Percentiles rank a stretch among this genome's conserved stretches.
Conservation (phyloP, 2,329 filamentous ascomycete genomes). For the Arthrobotrys entomopaga region DNA sequence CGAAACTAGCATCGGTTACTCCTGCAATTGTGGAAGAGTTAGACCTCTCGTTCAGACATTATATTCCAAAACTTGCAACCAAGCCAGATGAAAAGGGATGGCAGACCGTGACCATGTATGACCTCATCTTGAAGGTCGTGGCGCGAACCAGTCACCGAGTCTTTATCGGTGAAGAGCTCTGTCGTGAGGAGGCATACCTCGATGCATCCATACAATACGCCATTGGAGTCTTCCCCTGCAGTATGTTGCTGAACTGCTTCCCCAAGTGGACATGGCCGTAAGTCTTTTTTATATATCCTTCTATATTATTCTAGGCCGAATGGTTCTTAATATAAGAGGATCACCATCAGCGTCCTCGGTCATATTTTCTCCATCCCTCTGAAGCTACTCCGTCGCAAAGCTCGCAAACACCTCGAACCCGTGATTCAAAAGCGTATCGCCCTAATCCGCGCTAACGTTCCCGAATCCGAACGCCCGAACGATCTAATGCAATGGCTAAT, state of each 20-base stretch:
- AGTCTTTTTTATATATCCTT: constrained; percentile 18
- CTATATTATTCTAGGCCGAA: background rate
- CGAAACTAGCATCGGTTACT: constrained; percentile 42
- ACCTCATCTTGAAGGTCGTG: constrained; percentile 64
- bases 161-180: constrained; percentile 66
- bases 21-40: constrained; percentile 51
- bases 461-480: constrained; percentile 51
- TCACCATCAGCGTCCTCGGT: constrained; percentile 18
- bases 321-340: background rate
- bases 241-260: constrained; percentile 45
- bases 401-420: constrained; percentile 46
- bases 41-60: constrained; percentile 41
- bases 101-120: constrained; percentile 63
- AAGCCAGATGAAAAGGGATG: constrained; percentile 58
- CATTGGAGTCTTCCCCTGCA: constrained; percentile 63
- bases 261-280: constrained; percentile 47
- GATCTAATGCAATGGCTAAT: constrained; percentile 54
- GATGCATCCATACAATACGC: constrained; percentile 66
- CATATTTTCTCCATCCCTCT: constrained; percentile 40
- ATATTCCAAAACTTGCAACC: constrained; percentile 31
- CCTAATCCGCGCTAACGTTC: constrained; percentile 28
- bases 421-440: constrained; percentile 48
- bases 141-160: constrained; percentile 65
- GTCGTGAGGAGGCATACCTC: constrained; percentile 64
- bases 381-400: constrained; percentile 21